Evolutionary conservation across 352 stramenopile genomes (phyloP).

Genomic region (Phytophthora hibernalis): DNA sequence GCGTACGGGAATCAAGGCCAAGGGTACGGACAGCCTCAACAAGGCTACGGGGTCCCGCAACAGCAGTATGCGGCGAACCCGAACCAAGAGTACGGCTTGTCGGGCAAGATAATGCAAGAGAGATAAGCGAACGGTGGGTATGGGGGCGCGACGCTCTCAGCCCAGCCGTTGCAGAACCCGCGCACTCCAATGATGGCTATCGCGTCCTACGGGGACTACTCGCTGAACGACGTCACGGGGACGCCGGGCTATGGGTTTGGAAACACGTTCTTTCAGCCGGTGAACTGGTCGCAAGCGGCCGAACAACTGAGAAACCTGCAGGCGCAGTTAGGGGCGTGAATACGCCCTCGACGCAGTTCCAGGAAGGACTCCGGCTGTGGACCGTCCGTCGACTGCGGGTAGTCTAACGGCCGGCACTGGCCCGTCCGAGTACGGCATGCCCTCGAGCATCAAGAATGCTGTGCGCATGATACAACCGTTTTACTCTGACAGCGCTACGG

Average conservation of each 20-base stretch:
- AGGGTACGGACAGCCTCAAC: not conserved
- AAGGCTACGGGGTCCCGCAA: not conserved
- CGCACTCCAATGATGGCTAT: not conserved
- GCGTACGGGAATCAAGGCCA: too few species aligned
- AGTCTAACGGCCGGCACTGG: not conserved
- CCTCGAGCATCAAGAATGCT: slow-evolving; percentile 1
- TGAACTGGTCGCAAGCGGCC: not conserved
- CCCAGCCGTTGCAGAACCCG: not conserved
- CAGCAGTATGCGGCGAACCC: not conserved
- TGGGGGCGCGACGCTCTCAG: not conserved
- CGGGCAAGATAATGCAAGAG: too few species aligned
- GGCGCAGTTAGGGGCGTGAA: not conserved
- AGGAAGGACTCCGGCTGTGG: too few species aligned
- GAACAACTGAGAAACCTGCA: not conserved
- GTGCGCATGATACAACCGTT: not conserved
- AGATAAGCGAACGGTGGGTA: not conserved
- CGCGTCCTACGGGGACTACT: not conserved
- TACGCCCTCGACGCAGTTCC: too few species aligned
- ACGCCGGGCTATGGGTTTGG: not conserved
- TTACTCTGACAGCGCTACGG: not conserved
- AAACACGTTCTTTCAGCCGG: not conserved
- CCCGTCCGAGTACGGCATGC: not conserved
- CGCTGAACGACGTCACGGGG: too few species aligned
- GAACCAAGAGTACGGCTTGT: not conserved
- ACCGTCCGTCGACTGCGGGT: not conserved